A percentile compares a stretch with the other conserved stretches of the same genome.
These are phyloP conservation scores for Colletotrichum sp. DNA, from an alignment of 2,329 filamentous ascomycete genomes.

Conservation along the genomic window DNA sequence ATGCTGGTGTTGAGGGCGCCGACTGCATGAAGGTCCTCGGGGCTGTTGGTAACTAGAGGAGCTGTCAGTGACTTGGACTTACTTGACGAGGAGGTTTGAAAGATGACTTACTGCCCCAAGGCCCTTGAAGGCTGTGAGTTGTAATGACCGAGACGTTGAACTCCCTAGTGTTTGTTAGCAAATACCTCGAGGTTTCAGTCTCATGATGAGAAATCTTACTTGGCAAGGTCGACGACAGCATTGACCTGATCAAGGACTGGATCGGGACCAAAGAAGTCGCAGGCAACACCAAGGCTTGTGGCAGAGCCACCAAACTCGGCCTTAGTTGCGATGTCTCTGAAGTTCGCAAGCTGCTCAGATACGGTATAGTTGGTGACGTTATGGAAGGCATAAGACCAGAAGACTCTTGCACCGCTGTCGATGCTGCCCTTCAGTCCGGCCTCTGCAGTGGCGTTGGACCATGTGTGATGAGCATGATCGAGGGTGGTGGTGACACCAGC, in stretches of 20 bases:
- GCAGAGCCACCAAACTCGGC: conserved; percentile 29
- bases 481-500: conserved; percentile 58
- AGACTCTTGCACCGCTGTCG: conserved; percentile 53
- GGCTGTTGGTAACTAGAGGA: conserved; percentile 36
- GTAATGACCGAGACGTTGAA: conserved; percentile 51
- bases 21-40: conserved; percentile 39
- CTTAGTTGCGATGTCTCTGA: conserved; percentile 38
- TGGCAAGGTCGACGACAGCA: conserved; percentile 36
- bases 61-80: background rate
- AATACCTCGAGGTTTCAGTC: background rate
- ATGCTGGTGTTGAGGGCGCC: conserved; percentile 46
- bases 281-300: conserved; percentile 45
- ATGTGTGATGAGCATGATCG: conserved; percentile 58
- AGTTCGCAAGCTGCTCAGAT: conserved; percentile 40
- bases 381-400: conserved; percentile 50
- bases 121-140: conserved; percentile 44
- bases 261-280: conserved; percentile 39
- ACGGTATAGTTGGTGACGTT: conserved; percentile 36
- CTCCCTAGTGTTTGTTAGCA: conserved; percentile 24
- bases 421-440: conserved; percentile 52
- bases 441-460: conserved; percentile 43
- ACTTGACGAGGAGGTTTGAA: background rate
- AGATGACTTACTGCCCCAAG: conserved; percentile 38
- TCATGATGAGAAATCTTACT: conserved; percentile 24
- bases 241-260: conserved; percentile 30